Percentiles rank a stretch among this genome's conserved stretches.
These are phyloP conservation scores for Eucalyptus lansdowneana DNA, from an alignment of 345 rosid species.

Conservation along the genomic window DNA sequence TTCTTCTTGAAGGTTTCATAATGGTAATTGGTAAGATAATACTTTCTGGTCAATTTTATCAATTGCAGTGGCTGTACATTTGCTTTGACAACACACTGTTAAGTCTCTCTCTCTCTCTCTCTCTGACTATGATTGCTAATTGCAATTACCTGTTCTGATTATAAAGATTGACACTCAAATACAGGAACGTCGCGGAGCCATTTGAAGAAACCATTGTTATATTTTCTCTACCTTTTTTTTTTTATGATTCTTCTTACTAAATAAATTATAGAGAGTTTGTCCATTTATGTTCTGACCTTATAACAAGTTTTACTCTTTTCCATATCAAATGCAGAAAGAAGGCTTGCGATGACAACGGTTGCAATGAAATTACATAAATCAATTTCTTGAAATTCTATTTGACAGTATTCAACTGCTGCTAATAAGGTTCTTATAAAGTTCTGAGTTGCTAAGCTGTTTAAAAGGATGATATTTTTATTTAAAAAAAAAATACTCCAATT, in stretches of 20 bases:
- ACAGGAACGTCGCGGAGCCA: too few species aligned
- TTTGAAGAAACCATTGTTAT: too few species aligned
- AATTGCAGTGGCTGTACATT: background rate
- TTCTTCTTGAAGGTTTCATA: background rate
- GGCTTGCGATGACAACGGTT: background rate
- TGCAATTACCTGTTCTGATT: background rate
- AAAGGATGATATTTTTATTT: background rate
- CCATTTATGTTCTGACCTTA: background rate
- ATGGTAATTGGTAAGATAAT: background rate
- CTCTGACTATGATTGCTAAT: too few species aligned
- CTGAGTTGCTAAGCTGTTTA: background rate
- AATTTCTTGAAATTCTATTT: background rate
- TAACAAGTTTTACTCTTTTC: background rate
- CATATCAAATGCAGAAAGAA: background rate
- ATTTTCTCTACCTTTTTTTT: background rate
- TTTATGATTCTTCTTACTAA: background rate
- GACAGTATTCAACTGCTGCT: background rate
- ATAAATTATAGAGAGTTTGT: background rate
- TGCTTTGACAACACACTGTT: background rate
- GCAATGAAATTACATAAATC: background rate
- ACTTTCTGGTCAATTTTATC: background rate
- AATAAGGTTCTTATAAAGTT: background rate
- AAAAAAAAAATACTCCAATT: too few species aligned
- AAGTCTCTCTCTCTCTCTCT: too few species aligned
- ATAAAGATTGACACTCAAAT: fast-evolving